phyloP scores from a whole-genome alignment of 164 flowering plant genomes.

The Chimonanthus praecox region DNA sequence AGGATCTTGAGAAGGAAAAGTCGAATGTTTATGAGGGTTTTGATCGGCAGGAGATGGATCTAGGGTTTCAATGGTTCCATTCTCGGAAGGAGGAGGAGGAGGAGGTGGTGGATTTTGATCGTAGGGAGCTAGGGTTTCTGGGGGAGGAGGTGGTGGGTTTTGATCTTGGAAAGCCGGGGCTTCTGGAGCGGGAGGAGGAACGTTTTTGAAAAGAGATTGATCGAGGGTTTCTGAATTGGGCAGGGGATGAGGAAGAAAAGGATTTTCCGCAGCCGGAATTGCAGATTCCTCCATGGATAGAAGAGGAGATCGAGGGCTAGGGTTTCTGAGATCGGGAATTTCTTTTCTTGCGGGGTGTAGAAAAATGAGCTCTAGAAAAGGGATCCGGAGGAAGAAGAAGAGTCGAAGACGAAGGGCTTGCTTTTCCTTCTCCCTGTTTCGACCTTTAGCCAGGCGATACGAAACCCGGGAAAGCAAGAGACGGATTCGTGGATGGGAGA shows the following conservation, averaged over 20 bases:
- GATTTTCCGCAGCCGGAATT: background rate
- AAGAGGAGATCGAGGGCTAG: too few species aligned
- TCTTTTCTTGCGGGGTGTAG: too few species aligned
- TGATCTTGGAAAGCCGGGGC: background rate
- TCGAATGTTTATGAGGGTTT: background rate
- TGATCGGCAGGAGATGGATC: background rate
- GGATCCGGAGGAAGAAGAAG: too few species aligned
- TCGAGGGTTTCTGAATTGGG: background rate
- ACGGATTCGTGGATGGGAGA: too few species aligned
- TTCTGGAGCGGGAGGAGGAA: background rate
- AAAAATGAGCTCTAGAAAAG: too few species aligned
- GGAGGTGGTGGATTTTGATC: background rate
- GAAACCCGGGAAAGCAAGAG: too few species aligned
- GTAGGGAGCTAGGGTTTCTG: conserved; percentile 2
- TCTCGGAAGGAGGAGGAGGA: conserved; percentile 2
- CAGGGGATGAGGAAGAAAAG: background rate
- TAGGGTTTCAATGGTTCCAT: background rate
- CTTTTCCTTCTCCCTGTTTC: too few species aligned
- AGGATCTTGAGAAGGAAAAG: background rate
- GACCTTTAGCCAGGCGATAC: too few species aligned
- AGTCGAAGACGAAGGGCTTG: too few species aligned
- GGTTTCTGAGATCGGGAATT: too few species aligned
- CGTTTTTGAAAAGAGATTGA: background rate
- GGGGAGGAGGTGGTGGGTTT: conserved; percentile 5
- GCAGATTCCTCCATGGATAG: background rate